These are phyloP conservation scores for Helicostylum pulchrum DNA, from an alignment of 192 early-diverging fungal genomes.

Conservation along the genomic window DNA sequence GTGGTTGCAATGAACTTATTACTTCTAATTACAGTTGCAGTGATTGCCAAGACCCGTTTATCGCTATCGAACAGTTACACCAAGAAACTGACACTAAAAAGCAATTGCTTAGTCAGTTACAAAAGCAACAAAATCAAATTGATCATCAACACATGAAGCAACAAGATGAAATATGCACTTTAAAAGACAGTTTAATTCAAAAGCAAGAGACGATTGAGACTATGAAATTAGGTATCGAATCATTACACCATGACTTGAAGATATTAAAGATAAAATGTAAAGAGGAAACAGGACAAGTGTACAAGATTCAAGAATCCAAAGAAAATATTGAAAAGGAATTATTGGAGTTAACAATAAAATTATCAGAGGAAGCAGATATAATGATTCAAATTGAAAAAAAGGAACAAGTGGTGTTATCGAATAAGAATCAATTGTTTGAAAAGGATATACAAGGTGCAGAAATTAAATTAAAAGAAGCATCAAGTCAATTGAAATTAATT, in stretches of 20 bases:
- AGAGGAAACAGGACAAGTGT: slow-evolving; percentile 75
- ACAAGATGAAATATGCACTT: slow-evolving; percentile 55
- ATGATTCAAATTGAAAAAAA: slow-evolving; percentile 78
- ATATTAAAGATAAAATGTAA: slow-evolving; percentile 66
- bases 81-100: not conserved
- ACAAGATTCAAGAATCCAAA: slow-evolving; percentile 82
- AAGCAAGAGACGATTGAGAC: slow-evolving; percentile 64
- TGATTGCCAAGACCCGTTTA: not conserved
- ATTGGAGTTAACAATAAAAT: slow-evolving; percentile 79
- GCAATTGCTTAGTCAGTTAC: not conserved
- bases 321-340: slow-evolving; percentile 86
- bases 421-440: slow-evolving; percentile 48
- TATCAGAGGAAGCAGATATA: slow-evolving; percentile 92
- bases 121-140: not conserved
- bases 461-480: slow-evolving; percentile 60
- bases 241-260: slow-evolving; percentile 58
- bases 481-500: slow-evolving; percentile 75
- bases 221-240: slow-evolving; percentile 63
- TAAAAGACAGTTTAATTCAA: slow-evolving; percentile 54
- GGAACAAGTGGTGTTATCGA: slow-evolving; percentile 44
- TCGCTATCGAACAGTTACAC: slow-evolving; percentile 1
- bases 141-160: slow-evolving; percentile 25
- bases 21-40: not conserved
- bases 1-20: slow-evolving; percentile 20
- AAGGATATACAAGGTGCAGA: slow-evolving; percentile 56